Evolutionary conservation across 352 stramenopile genomes (phyloP).

Genomic region (Plasmopara muralis): DNA sequence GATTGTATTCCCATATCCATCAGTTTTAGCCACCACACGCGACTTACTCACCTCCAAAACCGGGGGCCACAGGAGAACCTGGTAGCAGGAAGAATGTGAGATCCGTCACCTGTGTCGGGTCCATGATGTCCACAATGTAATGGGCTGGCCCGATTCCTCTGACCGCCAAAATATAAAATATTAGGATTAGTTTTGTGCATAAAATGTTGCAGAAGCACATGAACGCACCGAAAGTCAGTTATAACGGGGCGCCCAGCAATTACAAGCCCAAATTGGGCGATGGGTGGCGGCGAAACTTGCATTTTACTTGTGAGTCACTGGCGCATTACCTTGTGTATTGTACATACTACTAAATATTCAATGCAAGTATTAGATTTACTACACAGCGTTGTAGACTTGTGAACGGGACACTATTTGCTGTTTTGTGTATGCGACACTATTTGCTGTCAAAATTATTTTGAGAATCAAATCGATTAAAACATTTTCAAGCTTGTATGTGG

Average conservation of each 20-base stretch:
- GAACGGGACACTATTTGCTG: too few relatives aligned
- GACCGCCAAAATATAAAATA: neutral
- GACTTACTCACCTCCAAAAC: slow-evolving; percentile 35
- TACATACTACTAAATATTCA: too few relatives aligned
- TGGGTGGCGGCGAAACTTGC: slow-evolving; percentile 18
- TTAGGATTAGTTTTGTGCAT: neutral
- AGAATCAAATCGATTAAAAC: too few relatives aligned
- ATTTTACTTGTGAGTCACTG: slow-evolving; percentile 5
- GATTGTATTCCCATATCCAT: too few relatives aligned
- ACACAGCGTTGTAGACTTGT: too few relatives aligned
- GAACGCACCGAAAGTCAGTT: slow-evolving; percentile 48
- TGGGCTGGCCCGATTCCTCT: slow-evolving; percentile 59
- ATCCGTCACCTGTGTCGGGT: slow-evolving; percentile 53
- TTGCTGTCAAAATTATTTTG: too few relatives aligned
- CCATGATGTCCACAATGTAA: slow-evolving; percentile 53
- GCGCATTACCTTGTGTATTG: too few relatives aligned
- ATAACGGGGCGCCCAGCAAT: slow-evolving; percentile 56
- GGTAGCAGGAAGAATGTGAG: slow-evolving; percentile 73
- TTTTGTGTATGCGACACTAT: too few relatives aligned
- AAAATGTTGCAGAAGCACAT: neutral
- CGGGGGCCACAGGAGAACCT: slow-evolving; percentile 46
- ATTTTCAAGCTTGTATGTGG: too few relatives aligned
- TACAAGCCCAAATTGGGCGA: slow-evolving; percentile 60
- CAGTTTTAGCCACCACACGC: neutral
- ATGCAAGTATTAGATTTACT: too few relatives aligned